These are phyloP conservation scores for Wickerhamomyces silvicola DNA, from an alignment of 805 yeast genomes.

Conservation along the genomic window DNA sequence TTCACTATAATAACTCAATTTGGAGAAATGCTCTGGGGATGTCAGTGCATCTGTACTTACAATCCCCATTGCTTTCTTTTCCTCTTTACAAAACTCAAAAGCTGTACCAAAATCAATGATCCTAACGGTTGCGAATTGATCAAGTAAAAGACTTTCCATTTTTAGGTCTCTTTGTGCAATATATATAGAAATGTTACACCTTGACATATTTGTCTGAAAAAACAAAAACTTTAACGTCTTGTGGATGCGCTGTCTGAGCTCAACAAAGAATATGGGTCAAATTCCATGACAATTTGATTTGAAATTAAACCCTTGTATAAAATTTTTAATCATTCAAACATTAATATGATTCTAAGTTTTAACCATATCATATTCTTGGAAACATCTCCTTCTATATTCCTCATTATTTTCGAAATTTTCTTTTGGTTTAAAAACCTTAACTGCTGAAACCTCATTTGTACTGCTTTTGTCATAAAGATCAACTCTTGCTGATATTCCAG, in stretches of 20 bases:
- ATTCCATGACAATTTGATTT: slow-evolving; percentile 78
- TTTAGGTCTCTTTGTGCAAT: slow-evolving; percentile 90
- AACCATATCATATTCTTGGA: slow-evolving; percentile 72
- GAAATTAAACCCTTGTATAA: slow-evolving; percentile 53
- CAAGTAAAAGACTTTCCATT: slow-evolving; percentile 85
- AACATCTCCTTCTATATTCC: slow-evolving; percentile 67
- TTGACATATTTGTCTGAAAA: slow-evolving; percentile 68
- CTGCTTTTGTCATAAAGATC: slow-evolving; percentile 23
- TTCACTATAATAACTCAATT: slow-evolving; percentile 66
- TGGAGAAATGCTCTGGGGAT: slow-evolving; percentile 79
- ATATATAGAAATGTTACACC: slow-evolving; percentile 81
- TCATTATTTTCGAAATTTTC: slow-evolving; percentile 50
- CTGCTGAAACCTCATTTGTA: slow-evolving; percentile 25
- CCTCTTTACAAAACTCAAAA: slow-evolving; percentile 49
- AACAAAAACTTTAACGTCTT: slow-evolving; percentile 63
- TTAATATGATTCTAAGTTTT: slow-evolving; percentile 60
- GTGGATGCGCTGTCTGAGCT: slow-evolving; percentile 80
- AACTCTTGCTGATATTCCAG: slow-evolving; percentile 30
- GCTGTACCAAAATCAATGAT: slow-evolving; percentile 92
- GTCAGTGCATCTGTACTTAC: slow-evolving; percentile 92
- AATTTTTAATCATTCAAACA: slow-evolving; percentile 66
- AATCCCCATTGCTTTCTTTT: slow-evolving; percentile 65
- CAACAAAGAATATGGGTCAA: slow-evolving; percentile 80
- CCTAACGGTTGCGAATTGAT: slow-evolving; percentile 64
- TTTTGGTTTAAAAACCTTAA: slow-evolving; percentile 37